phyloP scores from a whole-genome alignment of 108 stramenopile genomes.

The Skeletonema grethae region DNA sequence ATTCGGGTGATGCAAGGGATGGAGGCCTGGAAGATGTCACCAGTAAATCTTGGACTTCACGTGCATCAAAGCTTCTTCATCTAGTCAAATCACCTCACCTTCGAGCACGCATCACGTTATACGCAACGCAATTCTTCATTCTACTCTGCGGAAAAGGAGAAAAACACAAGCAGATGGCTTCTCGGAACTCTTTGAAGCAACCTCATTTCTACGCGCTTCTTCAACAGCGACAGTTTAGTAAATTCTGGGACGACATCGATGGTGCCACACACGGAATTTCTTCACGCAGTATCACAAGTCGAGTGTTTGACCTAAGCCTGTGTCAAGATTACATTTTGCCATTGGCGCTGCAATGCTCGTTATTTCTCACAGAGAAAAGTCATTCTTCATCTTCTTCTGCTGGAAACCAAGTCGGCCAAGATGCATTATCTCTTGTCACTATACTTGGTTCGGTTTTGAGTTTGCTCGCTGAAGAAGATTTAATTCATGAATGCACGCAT shows the following conservation, averaged over 20 bases:
- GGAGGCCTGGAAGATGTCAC: conserved; percentile 1
- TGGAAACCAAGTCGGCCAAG: conserved; percentile 1
- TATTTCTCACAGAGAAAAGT: conserved; percentile 12
- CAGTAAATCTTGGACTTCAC: conserved; percentile 20
- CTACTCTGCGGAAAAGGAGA: conserved; percentile 19
- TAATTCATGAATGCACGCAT: conserved; percentile 31
- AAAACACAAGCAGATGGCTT: not conserved
- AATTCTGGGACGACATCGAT: conserved; percentile 43
- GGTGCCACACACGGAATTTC: conserved; percentile 4
- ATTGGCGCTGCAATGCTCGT: conserved; percentile 30
- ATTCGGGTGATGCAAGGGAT: not conserved
- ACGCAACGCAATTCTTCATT: conserved; percentile 41
- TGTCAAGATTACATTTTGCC: conserved; percentile 28
- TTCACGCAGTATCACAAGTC: conserved; percentile 16
- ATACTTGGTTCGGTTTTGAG: conserved; percentile 31
- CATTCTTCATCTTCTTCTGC: not conserved
- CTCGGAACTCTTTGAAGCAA: not conserved
- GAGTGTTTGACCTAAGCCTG: conserved; percentile 33
- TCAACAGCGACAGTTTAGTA: conserved; percentile 29
- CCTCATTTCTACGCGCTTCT: conserved; percentile 31
- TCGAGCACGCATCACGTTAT: conserved; percentile 29
- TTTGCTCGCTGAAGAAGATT: conserved; percentile 23
- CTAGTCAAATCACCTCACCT: conserved; percentile 15
- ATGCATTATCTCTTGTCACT: conserved; percentile 22
- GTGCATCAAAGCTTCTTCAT: conserved; percentile 25